phyloP scores from a whole-genome alignment of 2,329 filamentous ascomycete species.

The Furcasterigmium furcatum region DNA sequence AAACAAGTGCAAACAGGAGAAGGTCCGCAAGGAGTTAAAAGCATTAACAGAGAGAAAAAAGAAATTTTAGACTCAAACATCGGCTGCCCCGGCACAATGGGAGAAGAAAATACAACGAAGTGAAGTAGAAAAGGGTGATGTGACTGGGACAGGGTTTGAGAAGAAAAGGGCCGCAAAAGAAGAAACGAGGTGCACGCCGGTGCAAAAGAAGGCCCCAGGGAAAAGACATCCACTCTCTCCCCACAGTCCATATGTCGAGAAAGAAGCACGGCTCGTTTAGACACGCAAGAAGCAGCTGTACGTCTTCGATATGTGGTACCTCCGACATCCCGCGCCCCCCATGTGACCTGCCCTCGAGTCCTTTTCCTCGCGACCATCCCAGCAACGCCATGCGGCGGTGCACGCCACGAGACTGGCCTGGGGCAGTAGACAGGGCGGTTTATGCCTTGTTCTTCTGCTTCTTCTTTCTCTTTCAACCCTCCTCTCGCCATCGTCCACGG shows the following conservation, averaged over 20 bases:
- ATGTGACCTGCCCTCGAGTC: too few relatives aligned
- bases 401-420: too few relatives aligned
- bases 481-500: too few relatives aligned
- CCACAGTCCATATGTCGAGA: not conserved
- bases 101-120: slow-evolving; percentile 1
- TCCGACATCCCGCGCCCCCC: not conserved
- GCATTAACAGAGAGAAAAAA: not conserved
- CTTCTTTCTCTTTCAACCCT: too few relatives aligned
- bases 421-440: too few relatives aligned
- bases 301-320: not conserved
- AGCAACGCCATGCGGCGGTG: too few relatives aligned
- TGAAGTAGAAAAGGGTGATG: not conserved
- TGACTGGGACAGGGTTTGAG: not conserved
- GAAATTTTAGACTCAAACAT: not conserved
- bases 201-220: too few relatives aligned
- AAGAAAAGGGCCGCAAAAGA: not conserved
- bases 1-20: slow-evolving; percentile 2
- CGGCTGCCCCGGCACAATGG: not conserved
- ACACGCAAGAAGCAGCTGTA: not conserved
- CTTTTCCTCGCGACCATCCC: too few relatives aligned
- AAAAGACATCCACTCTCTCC: too few relatives aligned
- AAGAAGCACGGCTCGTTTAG: not conserved
- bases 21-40: not conserved
- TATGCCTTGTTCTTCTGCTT: too few relatives aligned
- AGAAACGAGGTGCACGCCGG: not conserved